Conservation (phyloP, 768 basidiomycete species). For the Cystoderma amianthinum region DNA sequence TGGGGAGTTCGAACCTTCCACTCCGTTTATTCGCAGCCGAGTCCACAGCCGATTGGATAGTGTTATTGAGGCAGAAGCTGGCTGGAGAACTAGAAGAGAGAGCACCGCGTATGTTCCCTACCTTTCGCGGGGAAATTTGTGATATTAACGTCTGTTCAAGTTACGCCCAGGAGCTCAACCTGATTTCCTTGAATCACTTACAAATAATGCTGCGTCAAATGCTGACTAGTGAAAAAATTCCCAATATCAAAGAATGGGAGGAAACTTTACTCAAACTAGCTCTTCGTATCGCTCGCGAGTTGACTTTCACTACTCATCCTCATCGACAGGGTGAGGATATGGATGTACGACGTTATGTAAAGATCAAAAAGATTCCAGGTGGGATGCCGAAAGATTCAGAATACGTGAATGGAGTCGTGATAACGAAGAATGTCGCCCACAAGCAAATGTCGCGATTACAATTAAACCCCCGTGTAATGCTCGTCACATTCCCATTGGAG, state of each 20-base stretch:
- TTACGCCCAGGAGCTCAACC: slow-evolving; percentile 78
- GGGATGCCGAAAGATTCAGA: slow-evolving; percentile 90
- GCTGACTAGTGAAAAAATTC: slow-evolving; percentile 75
- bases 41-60: slow-evolving; percentile 72
- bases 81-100: slow-evolving; percentile 84
- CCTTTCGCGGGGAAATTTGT: slow-evolving; percentile 3
- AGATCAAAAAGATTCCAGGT: slow-evolving; percentile 98
- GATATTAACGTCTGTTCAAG: slow-evolving; percentile 26
- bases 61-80: slow-evolving; percentile 49
- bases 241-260: slow-evolving; percentile 85
- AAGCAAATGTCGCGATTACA: slow-evolving; percentile 86
- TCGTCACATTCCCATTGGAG: slow-evolving; percentile 91
- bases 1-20: slow-evolving; percentile 63
- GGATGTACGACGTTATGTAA: slow-evolving; percentile 92
- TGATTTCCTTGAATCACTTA: slow-evolving; percentile 83
- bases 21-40: slow-evolving; percentile 81
- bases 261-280: slow-evolving; percentile 75
- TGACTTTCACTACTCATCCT: slow-evolving; percentile 65
- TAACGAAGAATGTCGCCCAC: slow-evolving; percentile 97
- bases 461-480: slow-evolving; percentile 88
- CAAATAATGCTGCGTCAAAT: slow-evolving; percentile 90
- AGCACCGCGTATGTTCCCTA: slow-evolving; percentile 71
- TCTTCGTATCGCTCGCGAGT: slow-evolving; percentile 77
- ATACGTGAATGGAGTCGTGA: slow-evolving; percentile 94
- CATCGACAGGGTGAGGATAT: slow-evolving; percentile 87